phyloP scores from a whole-genome alignment of 176 grass and related monocot species.

The Phragmites australis region DNA sequence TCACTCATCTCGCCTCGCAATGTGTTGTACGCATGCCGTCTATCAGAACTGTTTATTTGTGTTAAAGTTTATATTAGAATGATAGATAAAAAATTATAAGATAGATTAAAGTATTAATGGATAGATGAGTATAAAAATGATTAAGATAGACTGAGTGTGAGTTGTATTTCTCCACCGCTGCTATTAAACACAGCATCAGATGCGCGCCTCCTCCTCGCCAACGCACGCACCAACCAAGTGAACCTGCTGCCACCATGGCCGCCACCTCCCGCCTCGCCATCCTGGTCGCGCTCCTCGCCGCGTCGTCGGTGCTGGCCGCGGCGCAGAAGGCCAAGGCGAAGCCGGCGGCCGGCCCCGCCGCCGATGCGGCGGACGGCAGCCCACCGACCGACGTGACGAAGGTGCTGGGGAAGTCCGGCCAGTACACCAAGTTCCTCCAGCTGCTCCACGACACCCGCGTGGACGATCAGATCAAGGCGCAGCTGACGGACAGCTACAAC shows the following conservation, averaged over 20 bases:
- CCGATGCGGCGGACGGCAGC: slow-evolving; percentile 3
- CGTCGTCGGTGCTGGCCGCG: slow-evolving; percentile 4
- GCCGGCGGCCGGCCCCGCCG: not conserved
- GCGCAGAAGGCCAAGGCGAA: slow-evolving; percentile 44
- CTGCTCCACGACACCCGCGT: slow-evolving; percentile 62
- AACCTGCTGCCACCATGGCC: slow-evolving; percentile 18
- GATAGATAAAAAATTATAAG: too few species aligned
- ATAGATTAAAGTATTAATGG: too few species aligned
- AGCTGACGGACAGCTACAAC: slow-evolving; percentile 83
- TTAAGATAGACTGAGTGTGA: too few species aligned
- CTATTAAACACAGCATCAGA: slow-evolving; percentile 51
- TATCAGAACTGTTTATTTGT: too few species aligned
- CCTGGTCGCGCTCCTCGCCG: not conserved
- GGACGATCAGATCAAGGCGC: slow-evolving; percentile 71
- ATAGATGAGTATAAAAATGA: too few species aligned
- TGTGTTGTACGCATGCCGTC: too few species aligned
- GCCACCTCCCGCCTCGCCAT: slow-evolving; percentile 31
- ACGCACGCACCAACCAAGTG: not conserved
- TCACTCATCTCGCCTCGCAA: too few species aligned
- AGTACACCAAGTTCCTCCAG: slow-evolving; percentile 56
- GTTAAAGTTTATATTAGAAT: too few species aligned
- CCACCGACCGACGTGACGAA: slow-evolving; percentile 49
- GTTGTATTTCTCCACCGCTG: slow-evolving; percentile 50
- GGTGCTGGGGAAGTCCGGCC: slow-evolving; percentile 54
- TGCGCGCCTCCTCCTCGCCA: slow-evolving; percentile 27